These are phyloP conservation scores for Salvia splendens DNA, from an alignment of 257 asterid species.

Conservation along the genomic window DNA sequence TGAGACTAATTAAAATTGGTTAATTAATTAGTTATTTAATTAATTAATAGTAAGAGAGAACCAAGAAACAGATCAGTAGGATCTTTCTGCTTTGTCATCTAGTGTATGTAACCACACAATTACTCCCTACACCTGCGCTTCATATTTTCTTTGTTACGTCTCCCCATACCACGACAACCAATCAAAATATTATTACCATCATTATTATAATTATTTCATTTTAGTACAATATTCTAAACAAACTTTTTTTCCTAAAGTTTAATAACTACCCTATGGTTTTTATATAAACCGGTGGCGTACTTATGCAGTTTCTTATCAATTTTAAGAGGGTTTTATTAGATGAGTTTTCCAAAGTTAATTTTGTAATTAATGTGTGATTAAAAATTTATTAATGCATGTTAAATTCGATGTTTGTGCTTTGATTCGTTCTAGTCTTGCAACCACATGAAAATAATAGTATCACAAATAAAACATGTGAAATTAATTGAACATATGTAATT, in stretches of 20 bases:
- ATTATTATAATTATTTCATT: background rate
- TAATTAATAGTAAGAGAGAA: background rate
- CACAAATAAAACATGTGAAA: too few species aligned
- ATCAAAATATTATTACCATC: background rate
- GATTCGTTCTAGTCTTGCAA: background rate
- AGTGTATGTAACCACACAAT: slow-evolving; percentile 35
- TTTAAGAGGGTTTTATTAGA: background rate
- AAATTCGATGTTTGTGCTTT: background rate
- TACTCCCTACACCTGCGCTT: slow-evolving; percentile 33
- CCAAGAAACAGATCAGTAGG: slow-evolving; percentile 30
- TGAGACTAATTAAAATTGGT: background rate
- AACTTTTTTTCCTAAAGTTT: background rate
- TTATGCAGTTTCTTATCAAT: background rate
- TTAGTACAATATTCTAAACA: background rate
- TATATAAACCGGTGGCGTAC: slow-evolving; percentile 10
- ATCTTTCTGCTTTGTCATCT: slow-evolving; percentile 44
- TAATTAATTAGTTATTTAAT: background rate
- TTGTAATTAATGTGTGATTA: background rate
- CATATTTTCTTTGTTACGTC: slow-evolving; percentile 27
- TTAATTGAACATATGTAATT: too few species aligned
- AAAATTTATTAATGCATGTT: background rate
- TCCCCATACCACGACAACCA: slow-evolving; percentile 20
- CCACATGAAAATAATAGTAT: too few species aligned
- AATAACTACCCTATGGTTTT: background rate
- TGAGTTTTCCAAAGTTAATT: background rate